phyloP scores from a whole-genome alignment of 129 eudicot genomes.

The Kitagawia praeruptora region DNA sequence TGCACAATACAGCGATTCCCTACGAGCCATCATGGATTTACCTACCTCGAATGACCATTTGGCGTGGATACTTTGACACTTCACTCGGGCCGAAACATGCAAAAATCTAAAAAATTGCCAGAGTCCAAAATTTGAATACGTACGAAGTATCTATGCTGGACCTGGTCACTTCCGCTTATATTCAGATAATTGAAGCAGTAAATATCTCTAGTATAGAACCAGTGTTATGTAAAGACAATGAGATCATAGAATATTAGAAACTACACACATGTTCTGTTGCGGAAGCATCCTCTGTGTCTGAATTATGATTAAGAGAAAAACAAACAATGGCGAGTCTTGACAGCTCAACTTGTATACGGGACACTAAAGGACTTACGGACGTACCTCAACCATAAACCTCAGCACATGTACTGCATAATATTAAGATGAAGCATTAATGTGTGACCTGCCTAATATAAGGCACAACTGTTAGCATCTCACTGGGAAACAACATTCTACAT shows the following conservation, averaged over 20 bases:
- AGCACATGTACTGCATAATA: constrained; percentile 11
- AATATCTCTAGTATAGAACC: neutral
- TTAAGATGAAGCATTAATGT: constrained; percentile 7
- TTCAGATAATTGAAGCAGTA: neutral
- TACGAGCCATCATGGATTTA: neutral
- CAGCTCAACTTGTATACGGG: neutral
- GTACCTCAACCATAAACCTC: constrained; percentile 15
- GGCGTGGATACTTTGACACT: too few species aligned
- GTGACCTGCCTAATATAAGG: neutral
- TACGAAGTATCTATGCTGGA: neutral
- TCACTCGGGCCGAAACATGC: neutral
- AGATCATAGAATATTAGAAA: constrained; percentile 4
- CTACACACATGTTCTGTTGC: constrained; percentile 7
- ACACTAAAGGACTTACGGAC: constrained; percentile 22
- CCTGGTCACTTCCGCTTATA: neutral
- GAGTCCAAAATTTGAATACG: neutral
- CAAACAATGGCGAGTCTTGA: constrained; percentile 3
- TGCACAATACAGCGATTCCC: neutral
- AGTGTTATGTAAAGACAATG: neutral
- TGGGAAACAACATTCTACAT: neutral
- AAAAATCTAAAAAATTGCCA: neutral
- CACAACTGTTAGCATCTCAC: constrained; percentile 7
- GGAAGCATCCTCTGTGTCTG: constrained; percentile 4
- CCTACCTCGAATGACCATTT: neutral
- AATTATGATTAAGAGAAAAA: neutral